Evolutionary conservation across 1,139 yeast genomes (phyloP), one percentile per base, ranked within the genome.

Genomic region (Yamadazyma kanchanaburiensis): DNA sequence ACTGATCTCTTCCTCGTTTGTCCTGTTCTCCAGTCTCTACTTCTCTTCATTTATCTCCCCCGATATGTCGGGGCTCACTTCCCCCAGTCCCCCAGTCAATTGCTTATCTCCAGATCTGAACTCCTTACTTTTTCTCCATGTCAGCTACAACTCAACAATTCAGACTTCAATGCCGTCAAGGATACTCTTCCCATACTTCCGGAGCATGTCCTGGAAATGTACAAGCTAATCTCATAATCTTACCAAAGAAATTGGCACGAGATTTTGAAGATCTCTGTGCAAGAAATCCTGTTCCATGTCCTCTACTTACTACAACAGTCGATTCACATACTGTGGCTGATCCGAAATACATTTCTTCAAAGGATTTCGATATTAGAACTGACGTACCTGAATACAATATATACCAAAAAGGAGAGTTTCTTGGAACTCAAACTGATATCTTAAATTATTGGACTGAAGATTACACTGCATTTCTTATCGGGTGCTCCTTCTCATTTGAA

Each of bases 231-330:
- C 37, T 59, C 20, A 34, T 91, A 17, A 85, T 89, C 25, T 66
- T 91, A 40, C 98, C 98, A 19, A 75, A 77, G 48, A 77, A 78
- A 46, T 58, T 91, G 40, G 97, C 98, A 3, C 76, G 79, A 4
- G 64, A 59, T 27, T 60, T 60, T 31, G 39, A 34, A 3, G 44
- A 49, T 21, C 39, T 60, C 11, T 60, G 65, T 33, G 29, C 25
- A 5, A 39, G 62, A 12, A 59, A 60, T 38, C 56, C 62, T 2
- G 59, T 55, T 5, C 60, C 64, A 9, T 55, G 63, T 31, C 64
- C 65, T 2, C 34, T 60, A 18, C 28, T 58, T 3, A 53, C 49
- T 2, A 40, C 29, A 18, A 55, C 54, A 11, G 23, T 39, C 3
- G 37, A 45, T 16, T 55, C 53, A 3, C 28, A 24, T 5, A 22